Conservation (phyloP, 2,329 filamentous ascomycete species). For the Laburnicola sp. region DNA sequence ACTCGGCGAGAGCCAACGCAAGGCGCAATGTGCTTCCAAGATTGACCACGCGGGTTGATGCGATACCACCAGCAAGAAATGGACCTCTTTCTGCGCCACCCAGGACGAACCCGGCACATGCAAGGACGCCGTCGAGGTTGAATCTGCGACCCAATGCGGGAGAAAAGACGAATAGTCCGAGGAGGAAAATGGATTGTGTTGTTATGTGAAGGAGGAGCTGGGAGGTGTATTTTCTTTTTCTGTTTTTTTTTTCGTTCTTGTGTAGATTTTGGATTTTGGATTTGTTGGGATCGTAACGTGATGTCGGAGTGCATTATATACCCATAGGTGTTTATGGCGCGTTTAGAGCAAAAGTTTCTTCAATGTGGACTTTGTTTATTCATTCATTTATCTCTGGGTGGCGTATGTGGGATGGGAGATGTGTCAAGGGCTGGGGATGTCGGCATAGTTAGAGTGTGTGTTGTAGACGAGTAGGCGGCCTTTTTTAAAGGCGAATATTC, state of each 20-base stretch:
- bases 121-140: neutral
- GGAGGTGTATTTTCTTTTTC: neutral
- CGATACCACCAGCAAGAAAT: neutral
- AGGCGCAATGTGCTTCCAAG: slow-evolving; percentile 13
- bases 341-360: neutral
- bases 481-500: no score
- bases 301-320: slow-evolving; percentile 20
- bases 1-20: neutral
- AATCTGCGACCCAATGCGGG: neutral
- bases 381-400: no score
- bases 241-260: no score
- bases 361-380: no score
- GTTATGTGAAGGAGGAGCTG: slow-evolving; percentile 22
- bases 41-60: slow-evolving; percentile 3
- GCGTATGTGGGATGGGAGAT: no score
- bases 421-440: no score
- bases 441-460: no score
- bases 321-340: slow-evolving; percentile 11
- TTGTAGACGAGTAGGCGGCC: no score
- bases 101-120: slow-evolving; percentile 5
- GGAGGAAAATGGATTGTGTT: slow-evolving; percentile 12
- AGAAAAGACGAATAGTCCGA: slow-evolving; percentile 10
- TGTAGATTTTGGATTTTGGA: neutral
- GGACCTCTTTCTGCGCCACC: slow-evolving; percentile 16
- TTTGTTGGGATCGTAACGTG: neutral